phyloP scores from a whole-genome alignment of 768 basidiomycete genomes.

The Lentinula guzmanii region DNA sequence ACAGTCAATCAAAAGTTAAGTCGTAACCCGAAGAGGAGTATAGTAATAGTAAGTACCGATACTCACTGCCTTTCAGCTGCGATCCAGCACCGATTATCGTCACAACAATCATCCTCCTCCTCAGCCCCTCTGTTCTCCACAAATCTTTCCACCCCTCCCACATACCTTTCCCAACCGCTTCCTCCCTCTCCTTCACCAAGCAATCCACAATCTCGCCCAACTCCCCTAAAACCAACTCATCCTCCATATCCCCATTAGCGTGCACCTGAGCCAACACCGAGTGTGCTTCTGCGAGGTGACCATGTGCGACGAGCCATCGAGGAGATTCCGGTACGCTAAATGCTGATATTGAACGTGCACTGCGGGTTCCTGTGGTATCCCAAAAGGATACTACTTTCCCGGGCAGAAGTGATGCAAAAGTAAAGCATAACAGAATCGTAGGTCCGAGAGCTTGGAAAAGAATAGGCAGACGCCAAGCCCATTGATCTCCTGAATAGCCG shows the following conservation, averaged over 20 bases:
- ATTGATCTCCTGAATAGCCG: background rate
- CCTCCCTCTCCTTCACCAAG: background rate
- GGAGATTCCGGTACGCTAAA: background rate
- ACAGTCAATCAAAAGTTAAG: background rate
- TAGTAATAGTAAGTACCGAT: background rate
- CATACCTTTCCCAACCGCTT: background rate
- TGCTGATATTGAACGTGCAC: background rate
- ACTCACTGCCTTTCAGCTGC: conserved; percentile 3
- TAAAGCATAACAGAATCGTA: background rate
- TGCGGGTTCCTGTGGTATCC: background rate
- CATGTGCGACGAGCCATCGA: background rate
- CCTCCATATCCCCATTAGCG: background rate
- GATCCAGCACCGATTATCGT: conserved; percentile 3
- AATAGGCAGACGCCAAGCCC: conserved; percentile 2
- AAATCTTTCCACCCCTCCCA: conserved; percentile 3
- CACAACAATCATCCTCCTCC: background rate
- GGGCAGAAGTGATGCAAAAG: background rate
- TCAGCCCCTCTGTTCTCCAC: background rate
- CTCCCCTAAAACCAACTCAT: background rate
- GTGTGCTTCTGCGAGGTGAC: background rate
- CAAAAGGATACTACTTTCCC: background rate
- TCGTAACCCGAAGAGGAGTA: background rate
- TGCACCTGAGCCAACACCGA: background rate
- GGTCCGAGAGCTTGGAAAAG: conserved; percentile 1
- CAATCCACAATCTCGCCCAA: background rate